These are phyloP conservation scores for Paralagenidium karlingii DNA, from an alignment of 352 stramenopile species.

Conservation along the genomic window DNA sequence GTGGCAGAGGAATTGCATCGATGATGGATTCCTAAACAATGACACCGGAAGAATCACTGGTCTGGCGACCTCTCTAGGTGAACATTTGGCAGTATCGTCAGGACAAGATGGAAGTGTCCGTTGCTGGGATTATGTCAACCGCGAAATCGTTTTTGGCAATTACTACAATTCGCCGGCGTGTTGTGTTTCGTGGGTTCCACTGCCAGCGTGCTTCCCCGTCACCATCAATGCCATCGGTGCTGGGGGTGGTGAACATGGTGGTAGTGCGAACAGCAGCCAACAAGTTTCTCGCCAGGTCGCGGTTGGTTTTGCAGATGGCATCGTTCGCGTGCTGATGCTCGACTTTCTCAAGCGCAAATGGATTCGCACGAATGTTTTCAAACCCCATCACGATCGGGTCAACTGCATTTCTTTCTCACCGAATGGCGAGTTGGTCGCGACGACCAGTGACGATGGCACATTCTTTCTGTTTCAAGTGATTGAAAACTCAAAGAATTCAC, in stretches of 20 bases:
- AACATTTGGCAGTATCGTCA: conserved; percentile 75
- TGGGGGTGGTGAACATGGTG: no score
- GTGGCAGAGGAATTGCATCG: no score
- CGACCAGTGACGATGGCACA: conserved; percentile 60
- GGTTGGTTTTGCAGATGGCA: conserved; percentile 84
- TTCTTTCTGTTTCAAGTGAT: conserved; percentile 80
- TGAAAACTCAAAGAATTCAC: conserved; percentile 27
- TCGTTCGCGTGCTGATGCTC: conserved; percentile 61
- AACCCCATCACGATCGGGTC: conserved; percentile 77
- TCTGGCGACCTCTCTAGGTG: conserved; percentile 69
- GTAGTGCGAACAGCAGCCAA: conserved; percentile 2
- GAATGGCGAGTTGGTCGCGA: conserved; percentile 56
- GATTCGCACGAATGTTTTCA: conserved; percentile 71
- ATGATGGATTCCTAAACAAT: conserved; percentile 20
- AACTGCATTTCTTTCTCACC: conserved; percentile 56
- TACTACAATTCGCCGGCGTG: conserved; percentile 15
- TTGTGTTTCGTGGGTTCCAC: conserved; percentile 61
- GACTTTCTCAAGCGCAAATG: conserved; percentile 32
- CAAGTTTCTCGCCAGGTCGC: conserved; percentile 50
- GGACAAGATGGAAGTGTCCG: conserved; percentile 78
- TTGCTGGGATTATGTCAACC: conserved; percentile 78
- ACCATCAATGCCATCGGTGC: neutral
- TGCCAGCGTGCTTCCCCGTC: neutral
- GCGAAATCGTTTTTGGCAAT: conserved; percentile 5
- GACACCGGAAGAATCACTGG: conserved; percentile 54